Evolutionary conservation across 2,329 filamentous ascomycete species (phyloP).

Genomic region (Ustilaginoidea virens): DNA sequence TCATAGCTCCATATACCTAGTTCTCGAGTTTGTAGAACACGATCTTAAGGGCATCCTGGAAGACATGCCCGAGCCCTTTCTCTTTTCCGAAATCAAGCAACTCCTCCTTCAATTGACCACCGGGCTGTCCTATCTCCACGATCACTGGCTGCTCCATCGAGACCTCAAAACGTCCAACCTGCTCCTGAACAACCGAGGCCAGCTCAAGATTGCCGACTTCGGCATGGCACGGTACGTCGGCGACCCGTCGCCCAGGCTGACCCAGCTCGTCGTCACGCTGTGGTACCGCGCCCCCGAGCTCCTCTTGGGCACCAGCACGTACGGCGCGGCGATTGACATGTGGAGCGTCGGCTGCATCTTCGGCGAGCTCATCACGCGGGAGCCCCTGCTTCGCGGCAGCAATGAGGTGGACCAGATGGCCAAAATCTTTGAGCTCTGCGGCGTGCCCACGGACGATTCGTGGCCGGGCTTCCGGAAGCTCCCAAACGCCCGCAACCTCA

Average conservation of each 20-base stretch:
- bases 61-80: conserved; percentile 87
- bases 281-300: conserved; percentile 95
- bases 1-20: conserved; percentile 61
- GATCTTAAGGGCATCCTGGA: conserved; percentile 87
- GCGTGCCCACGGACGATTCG: conserved; percentile 62
- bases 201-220: conserved; percentile 93
- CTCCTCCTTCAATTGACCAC: conserved; percentile 69
- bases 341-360: conserved; percentile 97
- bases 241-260: conserved; percentile 63
- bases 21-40: conserved; percentile 96
- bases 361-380: conserved; percentile 71
- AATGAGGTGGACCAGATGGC: conserved; percentile 87
- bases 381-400: conserved; percentile 71
- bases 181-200: conserved; percentile 85
- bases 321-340: conserved; percentile 70
- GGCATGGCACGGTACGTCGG: conserved; percentile 90
- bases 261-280: conserved; percentile 85
- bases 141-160: conserved; percentile 80
- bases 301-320: conserved; percentile 63
- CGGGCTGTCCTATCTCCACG: conserved; percentile 74
- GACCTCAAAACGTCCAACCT: conserved; percentile 91
- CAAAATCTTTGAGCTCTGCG: conserved; percentile 79
- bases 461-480: conserved; percentile 83
- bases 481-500: conserved; percentile 70
- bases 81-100: conserved; percentile 84